Conservation (phyloP, 768 basidiomycete genomes). For the Lentinula detonsa region DNA sequence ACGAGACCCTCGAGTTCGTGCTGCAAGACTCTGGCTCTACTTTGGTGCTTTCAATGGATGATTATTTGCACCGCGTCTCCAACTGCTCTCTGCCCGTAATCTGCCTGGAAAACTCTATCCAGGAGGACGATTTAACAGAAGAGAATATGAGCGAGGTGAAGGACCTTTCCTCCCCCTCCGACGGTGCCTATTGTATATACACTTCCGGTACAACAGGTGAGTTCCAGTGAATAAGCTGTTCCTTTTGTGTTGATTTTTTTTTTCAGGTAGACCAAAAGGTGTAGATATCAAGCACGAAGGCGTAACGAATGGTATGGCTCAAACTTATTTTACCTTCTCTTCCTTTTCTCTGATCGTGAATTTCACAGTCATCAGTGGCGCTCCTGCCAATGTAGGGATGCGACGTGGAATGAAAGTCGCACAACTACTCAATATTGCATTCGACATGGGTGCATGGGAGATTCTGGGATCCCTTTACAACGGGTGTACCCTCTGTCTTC, state of each 20-base stretch:
- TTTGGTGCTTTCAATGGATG: constrained; percentile 29
- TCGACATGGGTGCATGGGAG: constrained; percentile 68
- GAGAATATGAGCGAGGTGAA: constrained; percentile 13
- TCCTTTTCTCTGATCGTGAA: neutral
- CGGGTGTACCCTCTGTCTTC: constrained; percentile 45
- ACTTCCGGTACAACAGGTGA: constrained; percentile 25
- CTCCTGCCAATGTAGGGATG: constrained; percentile 57
- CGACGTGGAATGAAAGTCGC: constrained; percentile 48
- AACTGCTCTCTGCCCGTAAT: constrained; percentile 11
- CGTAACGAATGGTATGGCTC: constrained; percentile 26
- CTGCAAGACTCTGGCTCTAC: constrained; percentile 29
- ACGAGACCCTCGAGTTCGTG: constrained; percentile 35
- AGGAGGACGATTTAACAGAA: constrained; percentile 10
- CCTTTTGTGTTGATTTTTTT: neutral
- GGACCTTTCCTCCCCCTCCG: constrained; percentile 16
- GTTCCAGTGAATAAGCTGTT: neutral
- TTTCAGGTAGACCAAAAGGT: constrained; percentile 38
- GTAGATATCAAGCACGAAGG: constrained; percentile 38
- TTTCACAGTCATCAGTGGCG: constrained; percentile 31
- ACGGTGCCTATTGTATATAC: constrained; percentile 40
- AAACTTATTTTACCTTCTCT: constrained; percentile 12
- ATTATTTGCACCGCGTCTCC: constrained; percentile 20
- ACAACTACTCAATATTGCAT: constrained; percentile 58
- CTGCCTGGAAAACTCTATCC: constrained; percentile 16
- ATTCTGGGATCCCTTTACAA: constrained; percentile 45